Base-by-base conservation (phyloP, 352 stramenopile genomes). In the Phytophthora pluvialis region DNA sequence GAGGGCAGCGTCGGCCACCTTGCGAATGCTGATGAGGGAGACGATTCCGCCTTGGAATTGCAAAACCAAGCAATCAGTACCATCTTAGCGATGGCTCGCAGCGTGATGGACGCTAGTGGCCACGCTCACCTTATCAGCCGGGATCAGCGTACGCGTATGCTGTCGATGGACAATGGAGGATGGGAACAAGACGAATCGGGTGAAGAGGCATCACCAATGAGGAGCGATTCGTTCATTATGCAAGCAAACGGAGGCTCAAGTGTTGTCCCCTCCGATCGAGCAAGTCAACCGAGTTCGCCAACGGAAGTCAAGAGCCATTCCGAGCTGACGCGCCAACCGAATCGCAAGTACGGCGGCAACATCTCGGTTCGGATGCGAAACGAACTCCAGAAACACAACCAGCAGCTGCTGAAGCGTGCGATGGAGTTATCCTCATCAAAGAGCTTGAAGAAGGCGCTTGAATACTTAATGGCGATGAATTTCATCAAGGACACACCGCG, bases 391-490 rank as follows among this genome's bases (percentile, higher is more conserved):
- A 91, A 89, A 45, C 78, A 80, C 16, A 93, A 93, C 52, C 86
- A 94, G 42, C 88, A 95, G 43, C 52, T 92, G 6, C 60, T 95
- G 16, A 90, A 88, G 52, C 86, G 86, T 7, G 86, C 83, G 1
- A 94, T 91, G 72, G 88, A 95, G 36, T 90, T 94, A 11, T 77
- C 86, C 0, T 80, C 81, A 16, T 69, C 84, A 2, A 96, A 97
- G 69, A 94, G 86, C 39, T 54, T 97, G 21, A 95, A 94, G 52
- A 97, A 97, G 43, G 84, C 85, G 0, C 78, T 97, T 35, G 89
- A 94, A 52, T 95, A 91, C 36, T 70, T 97, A 3, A 72, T 95
- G 9, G 89, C 87, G 10, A 94, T 93, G 82, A 92, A 92, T 42
- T 88, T 97, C 33, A 77, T 97, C 56, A 89, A 94, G 47, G 83